Evolutionary conservation across 2,329 filamentous ascomycete genomes (phyloP).

Genomic region (Nannizziopsis arthrosporioides): DNA sequence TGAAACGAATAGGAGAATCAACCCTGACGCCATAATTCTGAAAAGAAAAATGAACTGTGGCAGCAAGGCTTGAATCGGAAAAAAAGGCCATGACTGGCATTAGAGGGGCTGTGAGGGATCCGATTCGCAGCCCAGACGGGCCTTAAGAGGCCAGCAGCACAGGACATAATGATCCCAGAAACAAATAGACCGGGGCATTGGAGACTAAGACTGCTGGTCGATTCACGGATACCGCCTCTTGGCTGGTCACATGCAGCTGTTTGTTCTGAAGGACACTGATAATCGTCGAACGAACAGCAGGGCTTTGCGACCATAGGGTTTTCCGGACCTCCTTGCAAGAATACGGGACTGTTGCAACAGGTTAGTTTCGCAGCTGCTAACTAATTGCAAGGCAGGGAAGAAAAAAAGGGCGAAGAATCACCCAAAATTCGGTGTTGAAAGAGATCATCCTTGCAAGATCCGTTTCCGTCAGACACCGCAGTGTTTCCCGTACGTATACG

Average conservation of each 20-base stretch:
- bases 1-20: conserved; percentile 4
- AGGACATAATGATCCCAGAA: neutral
- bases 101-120: conserved; percentile 3
- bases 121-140: conserved; percentile 2
- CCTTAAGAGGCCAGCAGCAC: neutral
- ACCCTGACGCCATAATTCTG: neutral
- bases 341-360: conserved; percentile 8
- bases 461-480: neutral
- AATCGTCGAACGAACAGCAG: too few species aligned
- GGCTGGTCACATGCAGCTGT: neutral
- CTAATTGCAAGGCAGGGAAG: neutral
- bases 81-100: neutral
- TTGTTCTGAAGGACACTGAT: neutral
- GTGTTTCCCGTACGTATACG: neutral
- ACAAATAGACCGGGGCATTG: neutral
- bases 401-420: neutral
- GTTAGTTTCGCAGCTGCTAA: neutral
- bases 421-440: neutral
- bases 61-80: conserved; percentile 1
- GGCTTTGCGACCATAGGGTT: neutral
- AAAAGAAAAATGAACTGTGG: neutral
- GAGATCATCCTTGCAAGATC: conserved; percentile 3
- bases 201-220: neutral
- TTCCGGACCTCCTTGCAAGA: neutral
- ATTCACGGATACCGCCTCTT: neutral